These are phyloP conservation scores for Leptographium galeiforme DNA, from an alignment of 2,329 filamentous ascomycete genomes.

Conservation along the genomic window DNA sequence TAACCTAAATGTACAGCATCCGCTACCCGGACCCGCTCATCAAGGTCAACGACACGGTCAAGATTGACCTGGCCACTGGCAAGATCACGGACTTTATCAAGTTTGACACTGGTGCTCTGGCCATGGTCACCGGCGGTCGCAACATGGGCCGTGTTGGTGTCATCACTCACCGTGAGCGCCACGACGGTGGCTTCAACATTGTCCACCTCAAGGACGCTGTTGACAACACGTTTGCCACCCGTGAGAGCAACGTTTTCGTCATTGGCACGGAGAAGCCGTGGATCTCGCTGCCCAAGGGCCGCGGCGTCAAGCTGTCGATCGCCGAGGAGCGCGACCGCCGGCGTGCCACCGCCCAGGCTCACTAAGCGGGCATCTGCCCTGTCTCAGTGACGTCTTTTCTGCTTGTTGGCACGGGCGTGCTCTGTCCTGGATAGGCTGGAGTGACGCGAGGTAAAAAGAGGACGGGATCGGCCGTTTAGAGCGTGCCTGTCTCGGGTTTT, in stretches of 20 bases:
- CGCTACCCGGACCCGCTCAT: conserved; percentile 96
- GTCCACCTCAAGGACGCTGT: conserved; percentile 99
- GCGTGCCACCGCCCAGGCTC: conserved; percentile 51
- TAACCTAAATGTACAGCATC: conserved; percentile 50
- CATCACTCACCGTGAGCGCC: conserved; percentile 99
- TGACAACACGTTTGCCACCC: conserved; percentile 99
- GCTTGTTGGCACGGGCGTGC: background rate
- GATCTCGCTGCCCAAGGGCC: conserved; percentile 99
- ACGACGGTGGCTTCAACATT: conserved; percentile 99
- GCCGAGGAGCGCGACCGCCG: conserved; percentile 98
- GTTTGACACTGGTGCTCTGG: conserved; percentile 96
- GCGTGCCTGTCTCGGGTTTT: background rate
- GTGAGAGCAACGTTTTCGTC: conserved; percentile 99
- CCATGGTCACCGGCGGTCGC: conserved; percentile 98
- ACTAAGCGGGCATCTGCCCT: conserved; percentile 13
- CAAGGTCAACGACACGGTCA: conserved; percentile 99
- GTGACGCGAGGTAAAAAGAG: background rate
- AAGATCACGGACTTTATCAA: conserved; percentile 98
- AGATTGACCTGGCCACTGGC: conserved; percentile 92
- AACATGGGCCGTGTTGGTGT: conserved; percentile 99
- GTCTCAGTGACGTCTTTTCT: background rate
- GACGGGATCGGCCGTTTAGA: background rate
- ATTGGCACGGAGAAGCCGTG: conserved; percentile 98
- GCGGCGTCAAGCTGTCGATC: conserved; percentile 99
- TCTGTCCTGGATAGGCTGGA: background rate